Evolutionary conservation across 805 yeast species (phyloP), one percentile per base, ranked within the genome.

Genomic region (Candida pseudoglaebosa): DNA sequence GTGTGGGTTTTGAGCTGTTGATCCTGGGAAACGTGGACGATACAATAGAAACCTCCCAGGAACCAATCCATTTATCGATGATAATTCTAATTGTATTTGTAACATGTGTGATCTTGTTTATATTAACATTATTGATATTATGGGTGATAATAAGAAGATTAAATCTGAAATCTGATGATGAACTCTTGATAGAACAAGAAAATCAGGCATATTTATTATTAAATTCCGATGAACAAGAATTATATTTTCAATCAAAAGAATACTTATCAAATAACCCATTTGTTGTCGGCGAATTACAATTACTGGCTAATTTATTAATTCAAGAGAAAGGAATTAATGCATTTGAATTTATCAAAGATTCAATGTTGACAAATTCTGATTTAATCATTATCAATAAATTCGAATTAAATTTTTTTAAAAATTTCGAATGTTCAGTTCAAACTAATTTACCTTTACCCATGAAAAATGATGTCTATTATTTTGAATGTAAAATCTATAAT

Each of bases 271-370:
- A 53, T 16, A 62, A 67, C 40, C 68, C 72, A 8, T 62, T 56
- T 35, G 22, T 52, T 13, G 46, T 54, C 32, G 79, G 78, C 8
- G 68, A 72, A 5, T 57, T 77, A 50, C 39, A 74, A 57, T 31
- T 83, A 28, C 72, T 84, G 20, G 90, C 84, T 57, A 71, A 70
- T 44, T 61, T 82, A 56, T 56, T 71, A 15, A 85, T 87, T 19
- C 95, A 88, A 48, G 95, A 88, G 46, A 89, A 87, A 56, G 96
- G 95, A 2, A 82, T 90, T 1, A 62, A 73, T 12, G 98, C 97
- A 1, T 90, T 95, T 86, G 95, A 90, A 50, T 91, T 93, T 54
- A 71, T 68, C 37, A 79, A 82, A 16, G 75, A 74, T 52, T 58
- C 70, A 7, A 73, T 75, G 60, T 59, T 77, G 22, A 77, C 75